phyloP scores from a whole-genome alignment of 2,329 filamentous ascomycete genomes.

The Beauveria varroae region DNA sequence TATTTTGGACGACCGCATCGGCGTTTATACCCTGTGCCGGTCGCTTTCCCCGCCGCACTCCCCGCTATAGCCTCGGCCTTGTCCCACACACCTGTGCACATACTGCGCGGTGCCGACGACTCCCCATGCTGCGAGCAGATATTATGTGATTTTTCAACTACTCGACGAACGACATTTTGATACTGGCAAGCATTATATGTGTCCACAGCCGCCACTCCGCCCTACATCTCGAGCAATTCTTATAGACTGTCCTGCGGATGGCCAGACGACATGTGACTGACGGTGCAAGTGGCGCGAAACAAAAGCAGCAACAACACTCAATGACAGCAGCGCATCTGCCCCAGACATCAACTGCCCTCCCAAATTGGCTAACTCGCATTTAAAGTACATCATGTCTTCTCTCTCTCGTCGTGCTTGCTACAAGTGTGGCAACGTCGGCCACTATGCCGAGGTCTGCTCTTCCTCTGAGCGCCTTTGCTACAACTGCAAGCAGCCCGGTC shows the following conservation, averaged over 20 bases:
- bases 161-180: not conserved
- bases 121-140: not conserved
- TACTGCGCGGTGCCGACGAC: not conserved
- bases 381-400: conserved; percentile 58
- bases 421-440: conserved; percentile 76
- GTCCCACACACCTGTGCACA: not conserved
- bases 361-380: not conserved
- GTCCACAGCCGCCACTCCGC: not conserved
- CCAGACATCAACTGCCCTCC: not conserved
- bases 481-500: conserved; percentile 67
- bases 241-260: not conserved
- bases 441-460: conserved; percentile 86
- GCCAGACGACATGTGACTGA: not conserved
- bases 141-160: not conserved
- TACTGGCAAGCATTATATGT: not conserved
- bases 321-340: not conserved
- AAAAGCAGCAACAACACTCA: not conserved
- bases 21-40: not conserved
- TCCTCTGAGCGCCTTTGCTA: conserved; percentile 98
- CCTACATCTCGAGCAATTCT: not conserved
- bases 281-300: not conserved
- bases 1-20: not conserved
- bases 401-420: conserved; percentile 78
- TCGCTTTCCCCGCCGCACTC: not conserved
- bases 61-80: conserved; percentile 3